Conservation (phyloP, 2,329 filamentous ascomycete species). For the Tolypocladium tundrense region DNA sequence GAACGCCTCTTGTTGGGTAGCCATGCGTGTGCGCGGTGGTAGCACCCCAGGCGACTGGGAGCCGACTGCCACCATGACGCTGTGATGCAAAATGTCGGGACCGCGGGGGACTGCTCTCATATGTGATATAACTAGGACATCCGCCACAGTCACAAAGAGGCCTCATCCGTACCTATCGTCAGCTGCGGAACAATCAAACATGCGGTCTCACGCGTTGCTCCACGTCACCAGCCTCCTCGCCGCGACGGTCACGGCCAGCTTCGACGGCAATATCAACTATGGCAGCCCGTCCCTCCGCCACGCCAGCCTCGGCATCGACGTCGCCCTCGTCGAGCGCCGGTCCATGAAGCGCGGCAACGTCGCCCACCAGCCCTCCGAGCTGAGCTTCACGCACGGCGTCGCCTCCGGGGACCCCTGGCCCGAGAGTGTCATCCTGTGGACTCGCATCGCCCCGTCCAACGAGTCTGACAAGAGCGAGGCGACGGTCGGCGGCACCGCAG, state of each 20-base stretch:
- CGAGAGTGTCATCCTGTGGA: conserved; percentile 48
- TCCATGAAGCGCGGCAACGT: conserved; percentile 31
- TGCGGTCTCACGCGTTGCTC: conserved; percentile 1
- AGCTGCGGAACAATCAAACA: not conserved
- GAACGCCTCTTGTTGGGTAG: not conserved
- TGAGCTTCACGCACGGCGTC: conserved; percentile 57
- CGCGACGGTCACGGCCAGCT: conserved; percentile 4
- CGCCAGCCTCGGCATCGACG: conserved; percentile 51
- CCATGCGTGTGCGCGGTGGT: not conserved
- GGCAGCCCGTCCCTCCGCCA: conserved; percentile 56
- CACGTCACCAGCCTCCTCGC: not conserved
- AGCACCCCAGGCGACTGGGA: not conserved
- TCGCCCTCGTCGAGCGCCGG: conserved; percentile 49
- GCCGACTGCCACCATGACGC: too few species aligned
- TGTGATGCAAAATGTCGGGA: too few species aligned
- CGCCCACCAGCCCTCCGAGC: conserved; percentile 29
- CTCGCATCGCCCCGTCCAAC: conserved; percentile 30
- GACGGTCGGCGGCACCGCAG: conserved; percentile 30
- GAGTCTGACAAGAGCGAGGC: conserved; percentile 36
- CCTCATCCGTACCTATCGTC: not conserved
- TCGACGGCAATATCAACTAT: conserved; percentile 52
- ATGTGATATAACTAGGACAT: not conserved
- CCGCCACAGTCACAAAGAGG: too few species aligned
- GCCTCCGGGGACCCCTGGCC: conserved; percentile 39
- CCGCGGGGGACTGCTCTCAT: not conserved